Percentiles rank a stretch among this genome's conserved stretches.
Evolutionary conservation across 257 asterid species (phyloP).

Genomic region (Asclepias syriaca): DNA sequence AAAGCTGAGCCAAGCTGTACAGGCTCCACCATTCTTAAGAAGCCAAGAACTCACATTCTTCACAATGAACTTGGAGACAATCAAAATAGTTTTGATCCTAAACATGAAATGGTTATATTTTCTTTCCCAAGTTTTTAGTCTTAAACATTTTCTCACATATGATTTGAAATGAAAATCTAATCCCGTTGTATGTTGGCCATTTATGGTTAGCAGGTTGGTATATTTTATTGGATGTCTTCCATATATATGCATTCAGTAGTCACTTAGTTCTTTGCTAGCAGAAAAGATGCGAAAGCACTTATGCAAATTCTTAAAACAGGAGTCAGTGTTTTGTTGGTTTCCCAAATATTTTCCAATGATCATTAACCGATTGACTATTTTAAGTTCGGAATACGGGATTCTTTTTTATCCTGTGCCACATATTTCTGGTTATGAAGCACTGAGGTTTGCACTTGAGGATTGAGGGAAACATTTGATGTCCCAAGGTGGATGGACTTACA

Average conservation of each 20-base stretch:
- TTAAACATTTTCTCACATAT: not conserved
- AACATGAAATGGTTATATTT: slow-evolving; percentile 36
- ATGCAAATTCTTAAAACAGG: not conserved
- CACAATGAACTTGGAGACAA: slow-evolving; percentile 20
- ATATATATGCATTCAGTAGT: not conserved
- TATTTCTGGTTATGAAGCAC: not conserved
- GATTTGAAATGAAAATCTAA: not conserved
- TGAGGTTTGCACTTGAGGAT: not conserved
- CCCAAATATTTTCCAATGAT: not conserved
- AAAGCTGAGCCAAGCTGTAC: slow-evolving; percentile 15
- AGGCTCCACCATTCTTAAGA: slow-evolving; percentile 27
- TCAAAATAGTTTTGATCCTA: slow-evolving; percentile 30
- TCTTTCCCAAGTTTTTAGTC: not conserved
- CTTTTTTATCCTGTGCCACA: not conserved
- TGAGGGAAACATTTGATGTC: not conserved
- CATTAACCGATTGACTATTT: not conserved
- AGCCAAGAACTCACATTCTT: slow-evolving; percentile 48
- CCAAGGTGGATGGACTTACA: too few relatives aligned
- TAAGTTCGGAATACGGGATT: not conserved
- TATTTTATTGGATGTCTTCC: not conserved
- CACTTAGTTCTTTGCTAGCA: not conserved
- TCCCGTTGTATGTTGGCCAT: not conserved
- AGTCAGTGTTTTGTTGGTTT: not conserved
- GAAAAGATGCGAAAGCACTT: not conserved
- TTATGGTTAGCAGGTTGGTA: not conserved